Percentiles rank a stretch among this genome's conserved stretches.
Conservation (phyloP, 2,329 filamentous ascomycete species). For the Fusarium ramigenum region DNA sequence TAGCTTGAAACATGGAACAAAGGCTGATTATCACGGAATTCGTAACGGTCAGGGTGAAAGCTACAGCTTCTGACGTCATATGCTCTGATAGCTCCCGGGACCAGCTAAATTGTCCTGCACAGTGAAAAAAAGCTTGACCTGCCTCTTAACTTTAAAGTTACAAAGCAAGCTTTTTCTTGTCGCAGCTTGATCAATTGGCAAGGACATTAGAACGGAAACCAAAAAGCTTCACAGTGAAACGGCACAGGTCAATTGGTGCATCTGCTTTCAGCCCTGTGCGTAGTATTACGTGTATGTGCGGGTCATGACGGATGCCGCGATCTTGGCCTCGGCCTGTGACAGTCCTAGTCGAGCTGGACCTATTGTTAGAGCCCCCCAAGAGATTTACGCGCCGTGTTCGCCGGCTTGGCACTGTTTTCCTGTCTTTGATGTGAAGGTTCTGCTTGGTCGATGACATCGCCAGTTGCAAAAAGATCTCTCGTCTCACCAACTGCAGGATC, state of each 20-base stretch:
- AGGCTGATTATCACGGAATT: not conserved
- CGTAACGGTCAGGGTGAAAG: not conserved
- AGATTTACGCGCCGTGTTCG: slow-evolving; percentile 23
- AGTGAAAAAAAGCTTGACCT: not conserved
- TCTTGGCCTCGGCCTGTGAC: slow-evolving; percentile 8
- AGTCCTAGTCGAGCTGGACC: not conserved
- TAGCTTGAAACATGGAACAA: not conserved
- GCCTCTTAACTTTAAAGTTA: slow-evolving; percentile 15
- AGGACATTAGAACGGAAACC: not conserved
- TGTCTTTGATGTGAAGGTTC: slow-evolving; percentile 2
- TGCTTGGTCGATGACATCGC: slow-evolving; percentile 27
- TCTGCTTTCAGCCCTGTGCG: slow-evolving; percentile 28
- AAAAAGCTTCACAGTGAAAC: not conserved
- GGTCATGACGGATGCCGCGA: slow-evolving; percentile 33
- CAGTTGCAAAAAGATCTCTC: not conserved
- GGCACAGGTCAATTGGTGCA: slow-evolving; percentile 13
- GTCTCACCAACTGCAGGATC: slow-evolving; percentile 10
- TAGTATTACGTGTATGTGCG: slow-evolving; percentile 34
- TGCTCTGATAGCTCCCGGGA: not conserved
- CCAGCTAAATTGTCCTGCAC: not conserved
- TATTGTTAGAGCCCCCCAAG: slow-evolving; percentile 12
- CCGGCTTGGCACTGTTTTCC: slow-evolving; percentile 31
- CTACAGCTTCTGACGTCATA: slow-evolving; percentile 26
- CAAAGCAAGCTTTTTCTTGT: slow-evolving; percentile 21
- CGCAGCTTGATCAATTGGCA: not conserved